Evolutionary conservation across 2,329 filamentous ascomycete genomes (phyloP).

Genomic region (Diaporthe caulivora): DNA sequence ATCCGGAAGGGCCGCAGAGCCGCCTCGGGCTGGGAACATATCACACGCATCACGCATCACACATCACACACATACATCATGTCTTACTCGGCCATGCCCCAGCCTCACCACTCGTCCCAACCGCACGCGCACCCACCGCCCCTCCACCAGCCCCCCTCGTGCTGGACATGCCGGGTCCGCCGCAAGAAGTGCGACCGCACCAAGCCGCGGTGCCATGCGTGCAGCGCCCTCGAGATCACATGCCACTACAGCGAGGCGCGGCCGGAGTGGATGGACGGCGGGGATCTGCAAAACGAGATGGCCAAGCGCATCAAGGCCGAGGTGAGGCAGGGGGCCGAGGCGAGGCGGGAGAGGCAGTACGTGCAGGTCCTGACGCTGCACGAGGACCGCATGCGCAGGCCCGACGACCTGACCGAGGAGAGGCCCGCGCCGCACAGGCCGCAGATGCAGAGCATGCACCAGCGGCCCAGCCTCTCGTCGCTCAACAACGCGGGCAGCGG

Average conservation of each 20-base stretch:
- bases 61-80: slow-evolving; percentile 25
- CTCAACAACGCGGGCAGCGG: slow-evolving; percentile 26
- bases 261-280: slow-evolving; percentile 51
- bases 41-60: neutral
- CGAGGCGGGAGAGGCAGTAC: slow-evolving; percentile 34
- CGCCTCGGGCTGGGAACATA: neutral
- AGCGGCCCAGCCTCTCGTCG: slow-evolving; percentile 2
- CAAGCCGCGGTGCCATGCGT: slow-evolving; percentile 50
- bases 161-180: slow-evolving; percentile 53
- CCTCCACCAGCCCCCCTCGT: slow-evolving; percentile 41
- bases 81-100: slow-evolving; percentile 16
- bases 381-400: slow-evolving; percentile 35
- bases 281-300: slow-evolving; percentile 48
- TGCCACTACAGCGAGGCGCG: slow-evolving; percentile 50
- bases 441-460: slow-evolving; percentile 24
- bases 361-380: slow-evolving; percentile 37
- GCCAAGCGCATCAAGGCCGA: slow-evolving; percentile 51
- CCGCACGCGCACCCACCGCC: neutral
- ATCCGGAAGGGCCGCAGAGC: slow-evolving; percentile 12
- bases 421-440: slow-evolving; percentile 28
- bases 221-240: slow-evolving; percentile 50
- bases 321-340: slow-evolving; percentile 45
- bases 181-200: slow-evolving; percentile 47
- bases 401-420: slow-evolving; percentile 34
- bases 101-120: neutral